phyloP scores from a whole-genome alignment of 2,329 filamentous ascomycete genomes.

The Xylariaceae sp. region DNA sequence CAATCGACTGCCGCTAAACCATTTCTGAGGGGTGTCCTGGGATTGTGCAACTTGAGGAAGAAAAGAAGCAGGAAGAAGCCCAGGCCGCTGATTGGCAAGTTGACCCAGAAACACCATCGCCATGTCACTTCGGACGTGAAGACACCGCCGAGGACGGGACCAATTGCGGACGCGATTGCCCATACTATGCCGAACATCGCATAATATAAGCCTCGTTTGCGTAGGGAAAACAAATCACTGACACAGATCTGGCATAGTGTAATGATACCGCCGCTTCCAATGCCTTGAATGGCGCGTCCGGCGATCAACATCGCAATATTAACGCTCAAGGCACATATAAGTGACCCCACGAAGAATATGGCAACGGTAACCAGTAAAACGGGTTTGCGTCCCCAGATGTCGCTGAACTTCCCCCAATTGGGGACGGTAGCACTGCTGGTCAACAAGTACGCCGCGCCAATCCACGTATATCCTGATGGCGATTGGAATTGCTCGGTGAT shows the following conservation, averaged over 20 bases:
- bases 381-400: conserved; percentile 62
- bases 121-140: conserved; percentile 66
- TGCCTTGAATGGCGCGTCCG: conserved; percentile 58
- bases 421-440: conserved; percentile 68
- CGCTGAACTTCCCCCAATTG: conserved; percentile 68
- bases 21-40: conserved; percentile 62
- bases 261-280: conserved; percentile 60
- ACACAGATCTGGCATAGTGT: conserved; percentile 63
- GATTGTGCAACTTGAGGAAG: conserved; percentile 70
- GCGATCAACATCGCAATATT: conserved; percentile 57
- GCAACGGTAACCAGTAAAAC: conserved; percentile 53
- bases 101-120: conserved; percentile 73
- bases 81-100: conserved; percentile 53
- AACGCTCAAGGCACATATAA: conserved; percentile 54
- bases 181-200: conserved; percentile 59
- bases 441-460: conserved; percentile 74
- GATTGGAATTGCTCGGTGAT: conserved; percentile 67
- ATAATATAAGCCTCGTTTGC: conserved; percentile 55
- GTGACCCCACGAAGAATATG: conserved; percentile 58
- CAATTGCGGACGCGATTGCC: conserved; percentile 67
- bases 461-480: conserved; percentile 74
- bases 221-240: conserved; percentile 57
- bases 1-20: conserved; percentile 67
- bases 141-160: conserved; percentile 69
- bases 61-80: conserved; percentile 57